Evolutionary conservation across 2,329 filamentous ascomycete genomes (phyloP), one percentile per base, ranked within the genome.

Genomic region (Microsporum ferrugineum): DNA sequence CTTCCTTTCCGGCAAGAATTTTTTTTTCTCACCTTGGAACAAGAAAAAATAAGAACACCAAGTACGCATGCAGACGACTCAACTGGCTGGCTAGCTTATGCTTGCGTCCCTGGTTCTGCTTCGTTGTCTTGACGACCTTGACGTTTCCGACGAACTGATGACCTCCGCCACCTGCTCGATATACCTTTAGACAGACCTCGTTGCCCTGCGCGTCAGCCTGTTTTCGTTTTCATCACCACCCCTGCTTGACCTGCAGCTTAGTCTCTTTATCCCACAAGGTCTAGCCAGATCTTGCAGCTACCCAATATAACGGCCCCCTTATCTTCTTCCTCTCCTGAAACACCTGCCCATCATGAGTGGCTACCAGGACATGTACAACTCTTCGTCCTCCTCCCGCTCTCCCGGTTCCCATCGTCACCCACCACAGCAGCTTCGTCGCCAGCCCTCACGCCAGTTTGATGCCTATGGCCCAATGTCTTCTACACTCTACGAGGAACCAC

Each of bases 361-460:
- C 45, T 65, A 66, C 38, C 70, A 71, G 63, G 73, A 75, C 60
- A 75, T 76, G 80, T 91, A 89, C 78, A 86, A 89, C 67, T 88
- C 88, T 68, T 75, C 82, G 62, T 75, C 82, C 64, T 31, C 39
- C 12, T 86, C 85, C 72, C 87, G 88, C 70, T 89, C 87, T 65
- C 89, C 89, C 43, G 86, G 84, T 70, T 85, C 87, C 36, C 85
- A 88, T 71, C 88, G 88, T 63, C 83, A 82, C 67, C 81, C 82
- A 68, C 79, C 78, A 71, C 78, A 86, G 79, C 79, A 81, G 62
- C 77, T 88, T 62, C 84, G 87, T 70, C 84, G 88, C 67, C 86
- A 88, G 71, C 79, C 84, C 49, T 91, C 90, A 67, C 84, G 89
- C 68, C 88, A 88, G 67, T 89, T 91, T 71, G 90, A 95, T 67